These are phyloP conservation scores for Saturnispora kantuleensis DNA, from an alignment of 805 yeast species.

Conservation along the genomic window DNA sequence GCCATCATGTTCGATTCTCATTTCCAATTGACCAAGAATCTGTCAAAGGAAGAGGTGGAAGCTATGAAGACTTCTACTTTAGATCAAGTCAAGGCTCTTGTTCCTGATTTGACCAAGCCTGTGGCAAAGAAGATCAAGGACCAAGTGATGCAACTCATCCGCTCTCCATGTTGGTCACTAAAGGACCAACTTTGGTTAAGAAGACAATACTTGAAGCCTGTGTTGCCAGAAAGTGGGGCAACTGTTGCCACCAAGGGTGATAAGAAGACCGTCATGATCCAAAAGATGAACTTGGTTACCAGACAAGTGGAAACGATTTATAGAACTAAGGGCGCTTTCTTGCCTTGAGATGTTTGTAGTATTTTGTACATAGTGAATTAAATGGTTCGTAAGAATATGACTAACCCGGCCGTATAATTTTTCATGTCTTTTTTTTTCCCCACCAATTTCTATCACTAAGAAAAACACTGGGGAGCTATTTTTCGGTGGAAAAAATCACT, in stretches of 20 bases:
- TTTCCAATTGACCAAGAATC: constrained; percentile 30
- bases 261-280: constrained; percentile 40
- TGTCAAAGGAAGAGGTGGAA: constrained; percentile 28
- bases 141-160: constrained; percentile 35
- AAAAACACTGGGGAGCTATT: too few relatives aligned
- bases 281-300: constrained; percentile 52
- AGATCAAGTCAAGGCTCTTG: constrained; percentile 14
- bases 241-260: constrained; percentile 26
- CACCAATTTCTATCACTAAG: too few relatives aligned
- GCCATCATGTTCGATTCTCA: constrained; percentile 39
- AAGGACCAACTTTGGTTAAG: constrained; percentile 32
- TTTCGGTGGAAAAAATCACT: background rate
- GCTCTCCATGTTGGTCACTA: constrained; percentile 29
- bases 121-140: constrained; percentile 31
- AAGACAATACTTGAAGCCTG: constrained; percentile 43
- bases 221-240: constrained; percentile 41
- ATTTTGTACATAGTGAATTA: too few relatives aligned
- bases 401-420: too few relatives aligned
- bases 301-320: constrained; percentile 43
- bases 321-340: constrained; percentile 44
- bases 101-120: constrained; percentile 17
- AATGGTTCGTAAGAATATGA: too few relatives aligned
- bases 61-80: constrained; percentile 16
- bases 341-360: constrained; percentile 5
- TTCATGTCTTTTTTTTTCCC: too few relatives aligned